Evolutionary conservation across 345 rosid species (phyloP).

Genomic region (Populus alba): DNA sequence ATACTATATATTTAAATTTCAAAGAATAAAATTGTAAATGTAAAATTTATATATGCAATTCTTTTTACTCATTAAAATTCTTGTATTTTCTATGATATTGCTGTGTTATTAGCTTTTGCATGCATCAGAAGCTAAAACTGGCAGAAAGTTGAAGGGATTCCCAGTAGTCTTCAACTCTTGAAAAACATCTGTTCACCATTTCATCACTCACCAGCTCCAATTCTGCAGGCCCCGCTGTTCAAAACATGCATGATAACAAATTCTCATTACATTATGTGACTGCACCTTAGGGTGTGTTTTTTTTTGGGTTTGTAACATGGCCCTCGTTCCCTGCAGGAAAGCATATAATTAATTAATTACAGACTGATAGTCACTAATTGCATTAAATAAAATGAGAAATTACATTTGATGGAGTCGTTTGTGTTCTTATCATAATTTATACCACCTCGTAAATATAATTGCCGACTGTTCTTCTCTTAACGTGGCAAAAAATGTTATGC

Average conservation of each 20-base stretch:
- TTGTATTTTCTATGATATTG: too few relatives aligned
- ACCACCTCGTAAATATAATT: slow-evolving; percentile 30
- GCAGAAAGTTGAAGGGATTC: slow-evolving; percentile 7
- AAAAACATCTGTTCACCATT: slow-evolving; percentile 15
- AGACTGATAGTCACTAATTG: background rate
- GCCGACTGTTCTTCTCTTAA: slow-evolving; percentile 9
- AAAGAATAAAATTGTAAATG: too few relatives aligned
- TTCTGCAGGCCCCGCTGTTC: slow-evolving; percentile 28
- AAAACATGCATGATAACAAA: background rate
- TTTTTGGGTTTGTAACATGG: background rate
- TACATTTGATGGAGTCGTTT: too few relatives aligned
- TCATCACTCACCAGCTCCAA: slow-evolving; percentile 20
- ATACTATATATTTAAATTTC: too few relatives aligned
- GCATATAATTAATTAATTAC: background rate
- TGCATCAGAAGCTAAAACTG: too few relatives aligned
- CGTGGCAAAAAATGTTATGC: slow-evolving; percentile 11
- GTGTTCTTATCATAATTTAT: background rate
- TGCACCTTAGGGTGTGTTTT: background rate
- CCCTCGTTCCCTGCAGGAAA: background rate
- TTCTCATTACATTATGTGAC: background rate
- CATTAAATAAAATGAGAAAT: too few relatives aligned
- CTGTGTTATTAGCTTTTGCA: too few relatives aligned
- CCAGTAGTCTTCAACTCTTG: background rate
- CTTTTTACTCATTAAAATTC: too few relatives aligned
- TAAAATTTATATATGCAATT: too few relatives aligned